phyloP scores from a whole-genome alignment of 306 rosid genomes.

The Ziziphus jujuba region DNA sequence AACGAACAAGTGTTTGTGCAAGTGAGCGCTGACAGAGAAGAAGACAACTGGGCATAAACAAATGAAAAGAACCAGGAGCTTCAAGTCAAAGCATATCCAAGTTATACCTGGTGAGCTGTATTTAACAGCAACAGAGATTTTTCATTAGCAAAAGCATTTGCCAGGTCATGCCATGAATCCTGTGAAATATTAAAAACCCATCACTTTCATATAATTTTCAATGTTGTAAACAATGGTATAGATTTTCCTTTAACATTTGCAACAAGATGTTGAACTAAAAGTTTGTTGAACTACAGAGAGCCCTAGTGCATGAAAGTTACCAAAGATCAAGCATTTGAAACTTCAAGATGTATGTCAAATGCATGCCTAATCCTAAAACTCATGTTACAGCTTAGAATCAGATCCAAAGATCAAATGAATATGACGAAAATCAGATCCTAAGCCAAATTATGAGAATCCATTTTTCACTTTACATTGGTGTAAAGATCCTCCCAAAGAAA shows the following conservation, averaged over 20 bases:
- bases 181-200: slow-evolving; percentile 29
- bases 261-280: too few species aligned
- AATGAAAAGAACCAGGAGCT: slow-evolving; percentile 17
- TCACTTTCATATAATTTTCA: background rate
- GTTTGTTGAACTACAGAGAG: background rate
- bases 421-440: background rate
- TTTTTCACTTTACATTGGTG: background rate
- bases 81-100: slow-evolving; percentile 13
- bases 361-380: background rate
- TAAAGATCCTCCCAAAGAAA: background rate
- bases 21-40: slow-evolving; percentile 70
- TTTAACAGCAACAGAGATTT: slow-evolving; percentile 63
- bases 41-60: slow-evolving; percentile 23
- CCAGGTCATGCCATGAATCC: slow-evolving; percentile 90
- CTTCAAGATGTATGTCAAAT: background rate
- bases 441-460: background rate
- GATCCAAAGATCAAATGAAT: background rate
- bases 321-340: background rate
- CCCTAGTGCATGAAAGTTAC: background rate
- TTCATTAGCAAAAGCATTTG: slow-evolving; percentile 75
- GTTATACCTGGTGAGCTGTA: slow-evolving; percentile 72
- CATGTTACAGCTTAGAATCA: background rate
- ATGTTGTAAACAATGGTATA: too few species aligned
- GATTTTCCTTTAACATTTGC: too few species aligned
- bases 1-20: slow-evolving; percentile 86